These are phyloP conservation scores for Trichocladium antarcticum DNA, from an alignment of 495 filamentous ascomycete species.

Conservation along the genomic window DNA sequence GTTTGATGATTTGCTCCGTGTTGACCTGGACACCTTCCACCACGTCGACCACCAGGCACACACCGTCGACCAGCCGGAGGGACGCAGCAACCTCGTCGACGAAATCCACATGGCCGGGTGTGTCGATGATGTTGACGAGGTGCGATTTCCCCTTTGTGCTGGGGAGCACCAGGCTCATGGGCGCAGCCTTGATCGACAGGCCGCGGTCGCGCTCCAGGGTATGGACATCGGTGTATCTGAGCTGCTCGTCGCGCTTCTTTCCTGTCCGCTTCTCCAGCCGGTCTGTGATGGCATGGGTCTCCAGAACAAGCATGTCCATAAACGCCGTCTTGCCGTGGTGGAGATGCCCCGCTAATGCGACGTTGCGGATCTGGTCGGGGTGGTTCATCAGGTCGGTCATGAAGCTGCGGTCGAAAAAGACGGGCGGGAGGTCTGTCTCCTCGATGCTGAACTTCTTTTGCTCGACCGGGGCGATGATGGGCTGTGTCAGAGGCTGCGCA, in stretches of 20 bases:
- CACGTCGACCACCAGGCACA: conserved; percentile 88
- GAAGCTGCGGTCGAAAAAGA: conserved; percentile 72
- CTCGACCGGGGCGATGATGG: conserved; percentile 85
- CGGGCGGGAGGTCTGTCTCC: conserved; percentile 80
- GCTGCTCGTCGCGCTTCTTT: conserved; percentile 74
- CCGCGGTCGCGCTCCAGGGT: conserved; percentile 80
- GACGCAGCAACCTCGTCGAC: conserved; percentile 91
- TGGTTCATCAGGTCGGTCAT: conserved; percentile 96
- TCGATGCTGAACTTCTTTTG: conserved; percentile 92
- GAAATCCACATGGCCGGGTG: conserved; percentile 95
- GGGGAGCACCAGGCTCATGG: conserved; percentile 87
- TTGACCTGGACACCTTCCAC: conserved; percentile 97
- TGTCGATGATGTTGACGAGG: conserved; percentile 88
- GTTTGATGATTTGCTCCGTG: conserved; percentile 92
- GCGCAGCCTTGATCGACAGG: conserved; percentile 84
- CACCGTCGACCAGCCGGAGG: conserved; percentile 77
- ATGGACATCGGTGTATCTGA: conserved; percentile 90
- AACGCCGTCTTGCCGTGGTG: conserved; percentile 97
- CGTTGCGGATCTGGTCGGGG: conserved; percentile 84
- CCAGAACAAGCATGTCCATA: conserved; percentile 94
- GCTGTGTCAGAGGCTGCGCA: conserved; percentile 80
- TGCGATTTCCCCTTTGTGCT: conserved; percentile 90
- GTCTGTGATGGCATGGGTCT: conserved; percentile 80
- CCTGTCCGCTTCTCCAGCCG: conserved; percentile 67
- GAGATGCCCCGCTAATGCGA: conserved; percentile 83